Base-by-base conservation (phyloP, 2,329 filamentous ascomycete species). In the Chrysosporium queenslandicum region DNA sequence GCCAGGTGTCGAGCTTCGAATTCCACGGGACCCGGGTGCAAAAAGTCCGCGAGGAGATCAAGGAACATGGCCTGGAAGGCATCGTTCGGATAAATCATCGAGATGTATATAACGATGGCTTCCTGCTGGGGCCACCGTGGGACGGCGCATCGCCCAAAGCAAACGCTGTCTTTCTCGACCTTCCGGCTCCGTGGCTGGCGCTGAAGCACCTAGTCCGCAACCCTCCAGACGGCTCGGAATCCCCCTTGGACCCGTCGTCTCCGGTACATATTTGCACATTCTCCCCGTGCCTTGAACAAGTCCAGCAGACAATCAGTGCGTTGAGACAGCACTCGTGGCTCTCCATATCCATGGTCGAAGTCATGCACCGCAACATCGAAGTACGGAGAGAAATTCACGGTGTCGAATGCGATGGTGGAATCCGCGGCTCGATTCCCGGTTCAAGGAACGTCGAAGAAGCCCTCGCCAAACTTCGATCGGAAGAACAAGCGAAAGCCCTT, bases 271-370 rank as follows among this genome's bases (percentile, higher is more conserved):
- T 98, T 51, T 98, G 92, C 73, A 94, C 89, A 0, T 98, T 98
- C 71, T 94, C 86, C 1, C 92, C 92, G 0, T 98, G 92, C 68
- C 94, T 98, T 58, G 92, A 98, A 70, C 92, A 98, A 72, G 91
- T 94, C 20, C 88, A 86, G 50, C 81, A 83, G 52, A 97, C 92
- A 0, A 83, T 95, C 50, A 84, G 86, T 9, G 80, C 81, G 11
- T 77, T 98, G 68, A 83, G 91, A 50, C 79, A 82, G 34, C 73
- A 89, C 5, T 88, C 87, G 50, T 98, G 92, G 92, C 78, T 89
- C 8, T 85, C 91, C 53, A 94, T 97, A 58, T 82, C 87, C 60
- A 96, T 95, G 87, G 86, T 94, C 0, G 92, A 96, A 68, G 80
- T 98, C 9, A 75, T 81, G 9, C 83, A 95, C 61, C 82, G 81